Evolutionary conservation across 805 yeast species (phyloP).

Genomic region (Wickerhamomyces ciferrii): DNA sequence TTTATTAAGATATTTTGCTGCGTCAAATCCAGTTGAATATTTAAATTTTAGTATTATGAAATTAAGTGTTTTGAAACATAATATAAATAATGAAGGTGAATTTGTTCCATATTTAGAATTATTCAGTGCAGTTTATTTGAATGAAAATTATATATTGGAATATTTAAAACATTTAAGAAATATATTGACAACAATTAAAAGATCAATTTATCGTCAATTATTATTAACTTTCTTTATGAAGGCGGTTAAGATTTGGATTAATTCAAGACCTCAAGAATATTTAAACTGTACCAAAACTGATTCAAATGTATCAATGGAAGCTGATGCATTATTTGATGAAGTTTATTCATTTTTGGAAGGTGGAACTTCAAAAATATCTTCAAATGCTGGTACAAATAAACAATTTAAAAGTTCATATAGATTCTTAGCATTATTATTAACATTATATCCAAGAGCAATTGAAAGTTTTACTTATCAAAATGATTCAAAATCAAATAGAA

Average conservation of each 20-base stretch:
- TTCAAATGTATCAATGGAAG: slow-evolving; percentile 18
- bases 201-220: slow-evolving; percentile 40
- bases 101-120: slow-evolving; percentile 41
- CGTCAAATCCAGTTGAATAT: slow-evolving; percentile 42
- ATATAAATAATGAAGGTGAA: slow-evolving; percentile 29
- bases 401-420: slow-evolving; percentile 24
- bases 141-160: slow-evolving; percentile 27
- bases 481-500: slow-evolving; percentile 4
- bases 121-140: slow-evolving; percentile 36
- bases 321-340: slow-evolving; percentile 32
- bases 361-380: slow-evolving; percentile 4
- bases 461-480: slow-evolving; percentile 19
- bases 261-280: slow-evolving; percentile 43
- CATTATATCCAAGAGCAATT: slow-evolving; percentile 27
- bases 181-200: slow-evolving; percentile 30
- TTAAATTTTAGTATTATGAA: slow-evolving; percentile 28
- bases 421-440: slow-evolving; percentile 28
- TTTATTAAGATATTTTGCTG: slow-evolving; percentile 41
- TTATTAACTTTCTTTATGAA: slow-evolving; percentile 41
- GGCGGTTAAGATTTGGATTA: slow-evolving; percentile 43
- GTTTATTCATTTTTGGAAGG: slow-evolving; percentile 23
- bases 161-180: slow-evolving; percentile 35
- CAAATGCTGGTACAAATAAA: slow-evolving; percentile 9
- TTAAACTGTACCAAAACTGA: slow-evolving; percentile 19
- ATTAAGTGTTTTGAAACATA: slow-evolving; percentile 27